Conservation (phyloP, 106 monocot species). For the Platanthera zijinensis region DNA sequence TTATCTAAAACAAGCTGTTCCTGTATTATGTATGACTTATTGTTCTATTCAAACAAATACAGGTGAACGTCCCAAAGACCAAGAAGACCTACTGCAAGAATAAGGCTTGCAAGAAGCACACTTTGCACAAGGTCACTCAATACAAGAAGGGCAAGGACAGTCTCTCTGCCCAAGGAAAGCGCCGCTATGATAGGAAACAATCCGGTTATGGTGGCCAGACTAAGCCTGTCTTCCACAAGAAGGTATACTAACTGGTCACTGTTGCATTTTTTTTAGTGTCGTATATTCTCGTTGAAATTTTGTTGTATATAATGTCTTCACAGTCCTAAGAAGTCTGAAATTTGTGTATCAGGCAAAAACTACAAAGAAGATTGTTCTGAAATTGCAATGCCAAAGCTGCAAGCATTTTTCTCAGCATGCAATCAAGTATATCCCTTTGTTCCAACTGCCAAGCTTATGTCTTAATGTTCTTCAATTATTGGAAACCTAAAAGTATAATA, state of each 20-base stretch:
- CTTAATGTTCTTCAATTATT: neutral
- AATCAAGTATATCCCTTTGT: conserved; percentile 25
- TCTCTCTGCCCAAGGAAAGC: conserved; percentile 57
- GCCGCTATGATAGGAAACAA: conserved; percentile 63
- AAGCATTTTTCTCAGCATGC: conserved; percentile 58
- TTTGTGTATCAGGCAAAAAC: conserved; percentile 48
- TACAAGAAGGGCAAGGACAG: conserved; percentile 77
- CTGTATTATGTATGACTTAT: neutral
- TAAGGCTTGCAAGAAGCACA: conserved; percentile 71
- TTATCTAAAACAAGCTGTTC: neutral
- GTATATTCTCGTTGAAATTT: neutral
- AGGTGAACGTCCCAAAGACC: conserved; percentile 76
- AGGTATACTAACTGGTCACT: conserved; percentile 18
- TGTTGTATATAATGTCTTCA: neutral
- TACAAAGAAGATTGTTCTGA: conserved; percentile 64
- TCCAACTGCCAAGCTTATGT: neutral
- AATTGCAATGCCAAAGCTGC: conserved; percentile 63
- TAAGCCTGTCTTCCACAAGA: conserved; percentile 82
- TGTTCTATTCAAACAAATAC: neutral
- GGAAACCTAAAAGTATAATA: too few relatives aligned
- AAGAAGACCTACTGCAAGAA: conserved; percentile 72
- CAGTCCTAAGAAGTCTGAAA: neutral
- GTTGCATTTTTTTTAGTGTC: neutral
- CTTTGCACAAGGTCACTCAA: conserved; percentile 67
- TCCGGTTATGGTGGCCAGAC: conserved; percentile 77